Evolutionary conservation across 1,284 basidiomycete genomes (phyloP), one percentile per base, ranked within the genome.

Genomic region (Coriolopsis trogii): DNA sequence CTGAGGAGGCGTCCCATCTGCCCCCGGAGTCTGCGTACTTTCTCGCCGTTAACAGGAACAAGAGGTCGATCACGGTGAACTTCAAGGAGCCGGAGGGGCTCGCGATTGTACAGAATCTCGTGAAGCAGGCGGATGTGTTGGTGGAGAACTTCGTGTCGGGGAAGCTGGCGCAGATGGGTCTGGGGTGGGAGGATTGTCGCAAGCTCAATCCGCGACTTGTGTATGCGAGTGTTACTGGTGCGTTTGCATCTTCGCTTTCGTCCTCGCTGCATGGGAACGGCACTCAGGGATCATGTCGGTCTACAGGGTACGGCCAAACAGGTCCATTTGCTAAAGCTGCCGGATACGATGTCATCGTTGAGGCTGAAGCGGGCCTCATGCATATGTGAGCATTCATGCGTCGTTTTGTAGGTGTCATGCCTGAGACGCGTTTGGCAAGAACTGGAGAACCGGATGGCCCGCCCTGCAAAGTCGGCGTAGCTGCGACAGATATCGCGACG

Each of bases 11-110:
- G 1, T 68, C 78, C 6, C 84, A 93, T 64, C 77, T 94, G 0
- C 93, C 94, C 4, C 83, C 93, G 8, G 95, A 98, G 69, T 92
- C 91, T 3, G 93, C 95, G 0, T 98, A 98, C 70, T 98, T 97
- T 66, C 80, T 98, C 13, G 81, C 87, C 2, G 86, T 84, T 1
- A 98, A 98, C 69, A 78, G 95, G 46, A 94, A 93, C 74, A 96
- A 96, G 68, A 81, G 89, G 39, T 93, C 91, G 4, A 79, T 97
- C 44, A 95, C 92, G 2, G 77, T 93, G 16, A 92, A 98, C 69
- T 86, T 98, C 71, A 98, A 97, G 70, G 73, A 75, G 1, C 72
- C 80, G 0, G 81, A 87, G 55, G 95, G 94, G 0, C 77, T 89
- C n/a, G 83, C 87, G 56, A 86, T 98, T 40, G 63, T 95, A 6